Evolutionary conservation across 345 rosid genomes (phyloP), one percentile per base, ranked within the genome.

Genomic region (Nephelium lappaceum): DNA sequence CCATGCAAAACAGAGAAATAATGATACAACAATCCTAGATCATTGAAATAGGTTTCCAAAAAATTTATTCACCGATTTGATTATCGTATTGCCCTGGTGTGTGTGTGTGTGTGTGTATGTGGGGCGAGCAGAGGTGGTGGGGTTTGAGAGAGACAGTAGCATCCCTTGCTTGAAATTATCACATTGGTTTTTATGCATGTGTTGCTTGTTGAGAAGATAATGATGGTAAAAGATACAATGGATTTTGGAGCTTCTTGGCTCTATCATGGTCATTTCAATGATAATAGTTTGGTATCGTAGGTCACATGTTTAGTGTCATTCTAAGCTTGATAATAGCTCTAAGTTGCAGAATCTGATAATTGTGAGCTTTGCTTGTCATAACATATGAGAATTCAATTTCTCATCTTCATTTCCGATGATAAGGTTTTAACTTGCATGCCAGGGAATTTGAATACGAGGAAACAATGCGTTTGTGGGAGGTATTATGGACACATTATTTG

Each of bases 401-500:
- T 66, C 58, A 3, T 81, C 55, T 64, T 78, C 75, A 69, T 36
- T 68, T 61, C 25, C 42, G n/a, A 39, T n/a, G 70, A 43, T 67
- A 36, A 8, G 72, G 0, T 72, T 70, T 60, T 21, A 51, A 67
- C 57, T 42, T 79, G 31, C 60, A 39, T 83, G 55, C 71, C 89
- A 96, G 98, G 89, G 99, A 96, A 84, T 92, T 96, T 69, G 95
- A 90, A 74, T 96, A 89, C 51, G 90, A 87, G 82, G 85, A 87
- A 79, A 90, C 92, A 72, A 91, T 94, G 97, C 85, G 84, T 24
- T 77, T 96, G 51, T 96, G 98, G 98, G 99, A 96, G 85, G 98
- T 96, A 58, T 77, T 96, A 45, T 96, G 99, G 99, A 96, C 98
- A 0, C 95, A 89, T 69, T 79, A 96, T 85, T 81, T 86, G 82